A percentile compares a stretch with the other conserved stretches of the same genome.
Evolutionary conservation across 129 eudicot genomes (phyloP).

Genomic region (Lactuca sativa): DNA sequence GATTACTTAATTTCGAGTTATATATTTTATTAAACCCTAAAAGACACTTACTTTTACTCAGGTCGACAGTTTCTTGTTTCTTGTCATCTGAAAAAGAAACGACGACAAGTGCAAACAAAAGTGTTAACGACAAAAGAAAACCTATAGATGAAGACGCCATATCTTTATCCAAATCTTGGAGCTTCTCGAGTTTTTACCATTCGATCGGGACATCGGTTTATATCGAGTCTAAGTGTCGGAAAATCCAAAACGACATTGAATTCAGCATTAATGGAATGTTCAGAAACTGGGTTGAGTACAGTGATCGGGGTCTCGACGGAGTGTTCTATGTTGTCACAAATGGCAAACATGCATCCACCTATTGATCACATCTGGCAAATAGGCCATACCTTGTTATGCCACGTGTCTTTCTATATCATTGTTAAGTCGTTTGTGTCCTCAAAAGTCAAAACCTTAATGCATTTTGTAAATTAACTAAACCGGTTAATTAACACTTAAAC

Average conservation of each 20-base stretch:
- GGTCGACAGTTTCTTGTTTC: conserved; percentile 20
- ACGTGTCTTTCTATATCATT: conserved; percentile 11
- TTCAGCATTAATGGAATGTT: conserved; percentile 35
- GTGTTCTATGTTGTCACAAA: conserved; percentile 28
- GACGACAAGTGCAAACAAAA: conserved; percentile 24
- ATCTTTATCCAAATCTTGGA: neutral
- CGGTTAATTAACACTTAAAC: neutral
- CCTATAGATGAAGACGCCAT: conserved; percentile 3
- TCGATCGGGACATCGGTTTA: conserved; percentile 15
- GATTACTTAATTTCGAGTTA: neutral
- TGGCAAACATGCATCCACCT: conserved; percentile 29
- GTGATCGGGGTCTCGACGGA: conserved; percentile 30
- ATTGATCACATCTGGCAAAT: neutral
- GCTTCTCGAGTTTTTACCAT: neutral
- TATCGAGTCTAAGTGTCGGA: conserved; percentile 2
- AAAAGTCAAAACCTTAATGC: neutral
- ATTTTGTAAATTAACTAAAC: neutral
- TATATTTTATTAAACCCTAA: neutral
- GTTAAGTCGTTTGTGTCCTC: neutral
- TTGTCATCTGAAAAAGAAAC: conserved; percentile 21
- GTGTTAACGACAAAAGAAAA: conserved; percentile 13
- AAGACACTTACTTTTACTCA: conserved; percentile 16
- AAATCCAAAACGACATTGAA: conserved; percentile 33
- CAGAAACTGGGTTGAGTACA: conserved; percentile 29
- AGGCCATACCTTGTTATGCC: neutral